phyloP scores from a whole-genome alignment of 1,284 basidiomycete species.

The Pascua sp. region DNA sequence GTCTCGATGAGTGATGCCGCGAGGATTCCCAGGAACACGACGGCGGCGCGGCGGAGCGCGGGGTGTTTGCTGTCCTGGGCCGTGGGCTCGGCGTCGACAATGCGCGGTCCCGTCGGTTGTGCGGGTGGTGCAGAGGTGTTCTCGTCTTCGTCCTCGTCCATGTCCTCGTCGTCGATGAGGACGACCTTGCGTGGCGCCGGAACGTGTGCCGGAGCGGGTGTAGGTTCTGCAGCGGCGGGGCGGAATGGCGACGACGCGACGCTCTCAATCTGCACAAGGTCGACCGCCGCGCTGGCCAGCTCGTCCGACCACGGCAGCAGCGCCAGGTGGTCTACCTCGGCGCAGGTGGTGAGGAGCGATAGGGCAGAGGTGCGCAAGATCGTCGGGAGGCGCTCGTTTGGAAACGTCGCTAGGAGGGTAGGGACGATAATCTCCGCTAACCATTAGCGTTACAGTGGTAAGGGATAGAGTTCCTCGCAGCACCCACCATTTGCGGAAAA shows the following conservation, averaged over 20 bases:
- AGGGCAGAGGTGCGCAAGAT: conserved; percentile 73
- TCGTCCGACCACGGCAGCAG: conserved; percentile 63
- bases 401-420: conserved; percentile 61
- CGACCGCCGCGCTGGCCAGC: conserved; percentile 64
- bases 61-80: conserved; percentile 65
- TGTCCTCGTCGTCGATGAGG: conserved; percentile 21
- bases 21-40: conserved; percentile 70
- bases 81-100: conserved; percentile 56
- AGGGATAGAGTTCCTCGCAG: neutral
- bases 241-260: conserved; percentile 30
- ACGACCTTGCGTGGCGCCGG: conserved; percentile 13
- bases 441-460: neutral
- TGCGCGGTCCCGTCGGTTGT: conserved; percentile 16
- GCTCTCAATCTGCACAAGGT: conserved; percentile 73
- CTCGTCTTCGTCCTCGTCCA: conserved; percentile 15
- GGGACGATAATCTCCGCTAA: conserved; percentile 70
- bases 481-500: conserved; percentile 66
- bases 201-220: neutral
- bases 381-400: conserved; percentile 61
- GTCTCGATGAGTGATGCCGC: conserved; percentile 51
- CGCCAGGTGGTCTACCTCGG: conserved; percentile 62
- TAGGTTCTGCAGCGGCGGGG: conserved; percentile 1
- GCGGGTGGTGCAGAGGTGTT: neutral
- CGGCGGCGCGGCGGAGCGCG: conserved; percentile 71
- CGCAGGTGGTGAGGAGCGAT: conserved; percentile 73